Conservation (phyloP, 1,139 yeast species). For the Yamadazyma atlantica region DNA sequence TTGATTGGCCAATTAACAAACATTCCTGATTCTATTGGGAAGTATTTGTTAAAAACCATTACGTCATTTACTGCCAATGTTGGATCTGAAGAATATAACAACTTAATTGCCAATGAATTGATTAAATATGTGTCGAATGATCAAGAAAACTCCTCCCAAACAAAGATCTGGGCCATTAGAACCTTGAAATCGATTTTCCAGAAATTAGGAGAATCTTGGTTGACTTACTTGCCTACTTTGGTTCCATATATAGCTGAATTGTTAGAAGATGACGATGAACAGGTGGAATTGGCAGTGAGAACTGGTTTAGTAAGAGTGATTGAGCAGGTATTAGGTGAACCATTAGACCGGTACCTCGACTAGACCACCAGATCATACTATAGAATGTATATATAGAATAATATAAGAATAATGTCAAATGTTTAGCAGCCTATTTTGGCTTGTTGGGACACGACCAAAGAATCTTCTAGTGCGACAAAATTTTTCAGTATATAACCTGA, state of each 20-base stretch:
- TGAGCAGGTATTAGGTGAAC: slow-evolving; percentile 92
- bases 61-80: slow-evolving; percentile 72
- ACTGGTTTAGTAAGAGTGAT: slow-evolving; percentile 89
- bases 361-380: slow-evolving; percentile 26
- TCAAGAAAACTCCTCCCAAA: slow-evolving; percentile 21
- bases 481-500: slow-evolving; percentile 2
- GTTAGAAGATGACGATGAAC: slow-evolving; percentile 92
- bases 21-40: slow-evolving; percentile 70
- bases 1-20: slow-evolving; percentile 64
- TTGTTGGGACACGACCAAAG: slow-evolving; percentile 10
- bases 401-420: too few relatives aligned
- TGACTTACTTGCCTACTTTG: slow-evolving; percentile 83
- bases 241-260: slow-evolving; percentile 95
- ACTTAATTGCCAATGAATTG: slow-evolving; percentile 38
- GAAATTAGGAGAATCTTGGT: slow-evolving; percentile 95
- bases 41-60: slow-evolving; percentile 76
- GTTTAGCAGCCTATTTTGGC: too few relatives aligned
- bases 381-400: too few relatives aligned
- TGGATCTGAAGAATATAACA: slow-evolving; percentile 82
- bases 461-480: slow-evolving; percentile 12
- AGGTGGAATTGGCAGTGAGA: slow-evolving; percentile 88
- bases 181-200: slow-evolving; percentile 80
- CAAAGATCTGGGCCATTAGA: slow-evolving; percentile 82
- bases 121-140: slow-evolving; percentile 40
- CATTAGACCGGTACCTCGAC: slow-evolving; percentile 83